These are phyloP conservation scores for Sclerotinia borealis DNA, from an alignment of 2,329 filamentous ascomycete species.

Conservation along the genomic window DNA sequence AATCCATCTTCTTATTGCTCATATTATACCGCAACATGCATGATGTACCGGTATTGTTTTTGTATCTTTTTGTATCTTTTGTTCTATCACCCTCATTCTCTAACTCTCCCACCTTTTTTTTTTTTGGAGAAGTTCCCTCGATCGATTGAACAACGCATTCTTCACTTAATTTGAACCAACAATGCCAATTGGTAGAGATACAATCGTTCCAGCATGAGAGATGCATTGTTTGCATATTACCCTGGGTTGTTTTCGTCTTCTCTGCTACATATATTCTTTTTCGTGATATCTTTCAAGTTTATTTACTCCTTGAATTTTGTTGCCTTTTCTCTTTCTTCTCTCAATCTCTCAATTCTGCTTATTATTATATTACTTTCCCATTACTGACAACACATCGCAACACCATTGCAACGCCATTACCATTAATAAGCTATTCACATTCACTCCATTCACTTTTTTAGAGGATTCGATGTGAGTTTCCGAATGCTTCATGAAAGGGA, in stretches of 20 bases:
- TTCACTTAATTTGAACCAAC: not conserved
- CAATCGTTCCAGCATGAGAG: not conserved
- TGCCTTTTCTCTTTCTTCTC: not conserved
- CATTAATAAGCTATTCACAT: not conserved
- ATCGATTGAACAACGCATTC: constrained; percentile 9
- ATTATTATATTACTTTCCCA: not conserved
- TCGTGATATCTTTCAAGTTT: not conserved
- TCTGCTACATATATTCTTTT: not conserved
- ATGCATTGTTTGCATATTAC: constrained; percentile 7
- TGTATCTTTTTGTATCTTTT: not conserved
- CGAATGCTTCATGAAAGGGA: not conserved
- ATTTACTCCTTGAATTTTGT: not conserved
- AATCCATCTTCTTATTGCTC: not conserved
- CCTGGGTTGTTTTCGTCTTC: not conserved
- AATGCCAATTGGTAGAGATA: constrained; percentile 10
- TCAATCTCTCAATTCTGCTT: not conserved
- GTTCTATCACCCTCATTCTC: not conserved
- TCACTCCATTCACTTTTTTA: not conserved
- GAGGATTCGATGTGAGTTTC: not conserved
- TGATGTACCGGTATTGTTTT: not conserved
- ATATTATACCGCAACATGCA: not conserved
- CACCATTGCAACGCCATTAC: too few relatives aligned
- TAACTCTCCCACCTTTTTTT: not conserved
- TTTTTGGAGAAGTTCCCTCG: not conserved
- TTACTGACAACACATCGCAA: constrained; percentile 7